Conservation (phyloP, 2,329 filamentous ascomycete species). For the Alternaria sp. region DNA sequence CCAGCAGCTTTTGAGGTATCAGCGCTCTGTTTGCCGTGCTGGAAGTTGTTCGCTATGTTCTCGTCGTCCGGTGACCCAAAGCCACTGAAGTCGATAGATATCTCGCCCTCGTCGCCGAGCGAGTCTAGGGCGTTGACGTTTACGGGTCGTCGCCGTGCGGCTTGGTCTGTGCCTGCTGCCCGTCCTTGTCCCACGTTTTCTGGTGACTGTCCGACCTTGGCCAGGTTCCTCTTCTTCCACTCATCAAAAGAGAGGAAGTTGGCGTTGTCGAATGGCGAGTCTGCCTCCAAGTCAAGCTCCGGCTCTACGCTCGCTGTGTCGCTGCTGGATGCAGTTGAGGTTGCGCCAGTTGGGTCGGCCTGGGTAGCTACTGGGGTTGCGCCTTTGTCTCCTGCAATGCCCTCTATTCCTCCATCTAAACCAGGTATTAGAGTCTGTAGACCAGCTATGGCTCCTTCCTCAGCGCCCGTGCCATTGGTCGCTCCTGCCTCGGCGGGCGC, state of each 20-base stretch:
- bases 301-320: conserved; percentile 27
- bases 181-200: conserved; percentile 68
- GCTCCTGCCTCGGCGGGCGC: conserved; percentile 25
- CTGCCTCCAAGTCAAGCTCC: conserved; percentile 64
- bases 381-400: not conserved
- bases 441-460: conserved; percentile 14
- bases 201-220: conserved; percentile 79
- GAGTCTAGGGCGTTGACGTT: conserved; percentile 74
- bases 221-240: conserved; percentile 94
- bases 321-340: conserved; percentile 7
- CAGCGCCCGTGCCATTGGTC: conserved; percentile 15
- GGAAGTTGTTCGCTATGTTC: conserved; percentile 21
- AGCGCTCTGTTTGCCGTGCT: conserved; percentile 20
- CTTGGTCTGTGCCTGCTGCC: conserved; percentile 51
- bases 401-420: conserved; percentile 13
- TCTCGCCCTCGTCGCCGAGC: conserved; percentile 87
- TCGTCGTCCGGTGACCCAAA: conserved; percentile 57
- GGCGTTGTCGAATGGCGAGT: conserved; percentile 72
- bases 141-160: conserved; percentile 59
- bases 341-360: conserved; percentile 10
- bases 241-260: conserved; percentile 97
- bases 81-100: conserved; percentile 73
- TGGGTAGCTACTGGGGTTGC: conserved; percentile 7
- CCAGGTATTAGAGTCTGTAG: conserved; percentile 17
- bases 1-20: conserved; percentile 22